Conservation (phyloP, 495 filamentous ascomycete genomes). For the Aspergillus incahuasiensis region DNA sequence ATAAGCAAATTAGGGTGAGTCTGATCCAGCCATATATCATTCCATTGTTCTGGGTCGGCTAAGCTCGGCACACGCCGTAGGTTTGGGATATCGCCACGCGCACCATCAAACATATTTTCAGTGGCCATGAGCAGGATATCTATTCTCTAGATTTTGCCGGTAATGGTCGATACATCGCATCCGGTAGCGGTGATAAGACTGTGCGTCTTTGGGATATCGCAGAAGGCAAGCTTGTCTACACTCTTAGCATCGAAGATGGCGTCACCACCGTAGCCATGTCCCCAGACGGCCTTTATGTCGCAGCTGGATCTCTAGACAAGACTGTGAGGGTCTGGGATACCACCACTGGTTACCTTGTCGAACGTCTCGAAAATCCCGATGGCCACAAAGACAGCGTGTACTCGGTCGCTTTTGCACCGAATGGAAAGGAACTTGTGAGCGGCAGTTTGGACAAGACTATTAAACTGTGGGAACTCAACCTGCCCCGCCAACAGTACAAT, state of each 20-base stretch:
- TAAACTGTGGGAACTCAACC: constrained; percentile 87
- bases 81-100: constrained; percentile 81
- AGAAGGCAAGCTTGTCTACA: constrained; percentile 65
- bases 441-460: constrained; percentile 91
- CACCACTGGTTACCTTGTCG: constrained; percentile 71
- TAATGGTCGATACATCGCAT: constrained; percentile 83
- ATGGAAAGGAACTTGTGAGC: constrained; percentile 80
- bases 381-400: constrained; percentile 93
- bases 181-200: constrained; percentile 81
- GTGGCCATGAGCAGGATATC: constrained; percentile 87
- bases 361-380: constrained; percentile 78
- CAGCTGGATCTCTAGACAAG: constrained; percentile 84
- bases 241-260: constrained; percentile 81
- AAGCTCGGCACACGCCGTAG: constrained; percentile 34
- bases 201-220: constrained; percentile 88
- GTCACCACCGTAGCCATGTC: constrained; percentile 92
- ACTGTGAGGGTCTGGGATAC: constrained; percentile 89
- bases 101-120: constrained; percentile 75
- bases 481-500: constrained; percentile 58
- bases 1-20: constrained; percentile 85
- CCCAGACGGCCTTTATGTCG: constrained; percentile 79
- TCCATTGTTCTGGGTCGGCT: not conserved
- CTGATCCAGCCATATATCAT: not conserved
- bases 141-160: constrained; percentile 89
- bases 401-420: constrained; percentile 84